phyloP scores from a whole-genome alignment of 2,329 filamentous ascomycete genomes.

The Lecanicillium sp. region DNA sequence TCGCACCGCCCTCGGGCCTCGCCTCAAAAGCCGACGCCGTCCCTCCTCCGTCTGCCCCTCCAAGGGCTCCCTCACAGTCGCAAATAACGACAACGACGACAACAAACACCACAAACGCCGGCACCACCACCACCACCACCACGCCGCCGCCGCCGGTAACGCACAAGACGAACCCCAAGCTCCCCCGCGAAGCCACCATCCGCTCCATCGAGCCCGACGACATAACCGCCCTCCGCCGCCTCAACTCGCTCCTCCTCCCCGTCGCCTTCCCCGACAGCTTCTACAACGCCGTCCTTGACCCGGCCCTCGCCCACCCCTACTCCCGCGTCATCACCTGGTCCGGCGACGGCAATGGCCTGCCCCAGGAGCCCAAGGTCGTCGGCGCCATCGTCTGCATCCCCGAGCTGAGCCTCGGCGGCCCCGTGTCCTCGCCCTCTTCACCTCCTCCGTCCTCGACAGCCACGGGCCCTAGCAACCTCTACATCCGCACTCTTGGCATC shows the following conservation, averaged over 20 bases:
- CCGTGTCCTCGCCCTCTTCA: conserved; percentile 15
- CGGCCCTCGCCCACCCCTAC: conserved; percentile 44
- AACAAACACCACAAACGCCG: conserved; percentile 21
- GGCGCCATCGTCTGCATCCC: conserved; percentile 59
- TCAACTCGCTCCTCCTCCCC: conserved; percentile 59
- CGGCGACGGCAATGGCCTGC: conserved; percentile 29
- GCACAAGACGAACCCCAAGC: conserved; percentile 24
- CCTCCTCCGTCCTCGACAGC: too few species aligned
- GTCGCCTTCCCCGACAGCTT: conserved; percentile 60
- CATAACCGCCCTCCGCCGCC: conserved; percentile 53
- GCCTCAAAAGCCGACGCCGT: conserved; percentile 18
- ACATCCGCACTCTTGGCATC: conserved; percentile 59
- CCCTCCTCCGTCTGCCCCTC: conserved; percentile 18
- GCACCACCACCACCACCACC: conserved; percentile 16
- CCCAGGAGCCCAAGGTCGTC: conserved; percentile 43
- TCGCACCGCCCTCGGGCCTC: conserved; percentile 29
- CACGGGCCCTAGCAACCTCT: conserved; percentile 52
- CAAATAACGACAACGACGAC: conserved; percentile 22
- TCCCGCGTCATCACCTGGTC: conserved; percentile 56
- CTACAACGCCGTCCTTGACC: conserved; percentile 50
- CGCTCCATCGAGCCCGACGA: conserved; percentile 44
- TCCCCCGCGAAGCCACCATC: conserved; percentile 47
- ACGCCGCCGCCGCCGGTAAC: conserved; percentile 14
- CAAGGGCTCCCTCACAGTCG: conserved; percentile 16
- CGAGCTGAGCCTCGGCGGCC: conserved; percentile 31